Evolutionary conservation across 2,329 filamentous ascomycete species (phyloP), one percentile per base, ranked within the genome.

Genomic region (Fusarium musae): DNA sequence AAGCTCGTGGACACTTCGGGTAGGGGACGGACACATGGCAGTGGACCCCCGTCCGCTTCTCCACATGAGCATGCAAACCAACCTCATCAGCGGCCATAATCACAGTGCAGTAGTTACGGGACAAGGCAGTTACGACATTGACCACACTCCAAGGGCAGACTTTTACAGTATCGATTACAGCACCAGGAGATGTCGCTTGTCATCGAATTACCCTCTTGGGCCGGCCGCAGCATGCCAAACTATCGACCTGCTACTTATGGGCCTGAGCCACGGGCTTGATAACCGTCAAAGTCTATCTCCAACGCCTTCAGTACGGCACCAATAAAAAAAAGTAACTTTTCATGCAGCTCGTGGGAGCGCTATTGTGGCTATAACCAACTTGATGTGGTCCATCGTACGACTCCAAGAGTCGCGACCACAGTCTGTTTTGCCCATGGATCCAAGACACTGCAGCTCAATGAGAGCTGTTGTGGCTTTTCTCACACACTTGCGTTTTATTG

Each of bases 1-100:
- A 73, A 71, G 63, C 62, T 62, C 65, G 75, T 65, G 66, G 65
- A 63, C 68, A 62, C 66, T 69, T 65, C 59, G 46, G 66, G 73
- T 66, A 75, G 66, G 66, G 69, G 63, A 69, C 54, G 61, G 71
- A 73, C 76, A 77, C 76, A 77, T 76, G 72, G 75, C 72, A 76
- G 72, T 77, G 76, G 72, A 68, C 73, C 70, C 60, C 58, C 63
- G 59, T 52, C 67, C 53, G 66, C 69, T 69, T 73, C 70, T 63
- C 74, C 73, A 75, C 42, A 58, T 37, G 42, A n/a, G 34, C 68
- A 70, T 72, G 70, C 67, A 75, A 62, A 63, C 64, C 65, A 66
- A 69, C 73, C 72, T 73, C 67, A 63, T 73, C 65, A 69, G 66
- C 63, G 61, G 70, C 47, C 65, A 62, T 63, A 63, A 28, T 49